Base-by-base conservation (phyloP, 805 yeast genomes). In the Cyberlindnera mycetangii region DNA sequence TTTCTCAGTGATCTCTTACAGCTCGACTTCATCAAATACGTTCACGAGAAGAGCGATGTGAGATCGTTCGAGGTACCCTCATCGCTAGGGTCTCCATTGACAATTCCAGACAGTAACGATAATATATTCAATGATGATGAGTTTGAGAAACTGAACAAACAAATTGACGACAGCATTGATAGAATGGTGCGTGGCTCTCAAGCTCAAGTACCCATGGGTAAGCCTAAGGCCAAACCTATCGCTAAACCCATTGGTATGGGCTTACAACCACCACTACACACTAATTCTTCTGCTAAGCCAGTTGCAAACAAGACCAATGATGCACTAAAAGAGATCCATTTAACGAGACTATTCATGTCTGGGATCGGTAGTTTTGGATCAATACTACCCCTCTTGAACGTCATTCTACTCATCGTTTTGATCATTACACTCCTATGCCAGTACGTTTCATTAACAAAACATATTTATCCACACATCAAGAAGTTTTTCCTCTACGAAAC, bases 1-100 rank as follows among this genome's bases (percentile, higher is more conserved):
- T 51, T 53, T 22, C 18, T 53, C 28, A 38, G 42, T 32, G 55
- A 53, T 24, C 47, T 51, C 14, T 25, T 51, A 11, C 47, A 45
- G 37, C 8, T 50, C n/a, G 55, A 53, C 32, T 42, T 53, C 27
- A 40, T 50, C 11, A 30, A 25, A 5, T 48, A 42, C 18, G 39
- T 53, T 3, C 30, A 42, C 15, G 49, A 45, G 6, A 42, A 39
- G 35, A 31, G 39, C 21, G 54, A 45, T 17, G 31, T 42, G n/a
- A 21, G 44, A 27, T 35, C 44, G 12, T 43, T 45, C 16, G 47
- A 38, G 14, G 48, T 39, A 2, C 39, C 49, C 7, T 47, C 51
- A 6, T 41, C 50, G 15, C 37, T 51, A 4, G 52, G 54, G 5
- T 51, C 52, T 1, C 54, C 52, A 3, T 30, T 48, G 34, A 37